Evolutionary conservation across 129 eudicot genomes (phyloP).

Genomic region (Logfia minima): DNA sequence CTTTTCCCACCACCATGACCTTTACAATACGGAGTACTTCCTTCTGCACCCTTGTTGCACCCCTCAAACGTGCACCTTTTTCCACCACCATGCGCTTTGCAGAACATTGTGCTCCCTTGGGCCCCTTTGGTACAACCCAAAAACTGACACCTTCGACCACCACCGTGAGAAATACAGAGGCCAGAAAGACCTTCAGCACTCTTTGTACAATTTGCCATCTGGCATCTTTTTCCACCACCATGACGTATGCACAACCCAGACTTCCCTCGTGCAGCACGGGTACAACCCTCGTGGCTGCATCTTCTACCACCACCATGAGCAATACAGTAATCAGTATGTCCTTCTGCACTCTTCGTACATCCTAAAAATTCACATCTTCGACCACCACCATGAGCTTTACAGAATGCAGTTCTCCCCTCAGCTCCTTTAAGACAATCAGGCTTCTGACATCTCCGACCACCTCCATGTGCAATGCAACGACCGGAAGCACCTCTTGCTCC

Average conservation of each 20-base stretch:
- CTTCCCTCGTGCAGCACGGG: conserved; percentile 68
- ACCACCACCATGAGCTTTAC: conserved; percentile 90
- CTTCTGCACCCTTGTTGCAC: conserved; percentile 81
- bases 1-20: conserved; percentile 86
- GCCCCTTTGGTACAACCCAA: conserved; percentile 65
- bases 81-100: conserved; percentile 89
- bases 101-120: conserved; percentile 76
- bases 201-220: conserved; percentile 57
- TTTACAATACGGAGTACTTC: conserved; percentile 74
- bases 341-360: conserved; percentile 85
- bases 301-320: conserved; percentile 90
- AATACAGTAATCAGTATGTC: conserved; percentile 73
- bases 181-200: conserved; percentile 91
- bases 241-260: conserved; percentile 81
- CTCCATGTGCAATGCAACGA: conserved; percentile 76
- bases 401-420: conserved; percentile 80
- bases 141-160: conserved; percentile 76
- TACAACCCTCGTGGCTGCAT: conserved; percentile 64
- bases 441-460: conserved; percentile 76
- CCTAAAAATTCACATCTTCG: conserved; percentile 71
- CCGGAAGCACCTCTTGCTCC: conserved; percentile 28
- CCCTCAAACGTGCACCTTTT: conserved; percentile 66
- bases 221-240: conserved; percentile 87
- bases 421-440: conserved; percentile 76
- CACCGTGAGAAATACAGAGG: conserved; percentile 84